Conservation (phyloP, 2,329 filamentous ascomycete genomes). For the Exophiala lecanii-corni region DNA sequence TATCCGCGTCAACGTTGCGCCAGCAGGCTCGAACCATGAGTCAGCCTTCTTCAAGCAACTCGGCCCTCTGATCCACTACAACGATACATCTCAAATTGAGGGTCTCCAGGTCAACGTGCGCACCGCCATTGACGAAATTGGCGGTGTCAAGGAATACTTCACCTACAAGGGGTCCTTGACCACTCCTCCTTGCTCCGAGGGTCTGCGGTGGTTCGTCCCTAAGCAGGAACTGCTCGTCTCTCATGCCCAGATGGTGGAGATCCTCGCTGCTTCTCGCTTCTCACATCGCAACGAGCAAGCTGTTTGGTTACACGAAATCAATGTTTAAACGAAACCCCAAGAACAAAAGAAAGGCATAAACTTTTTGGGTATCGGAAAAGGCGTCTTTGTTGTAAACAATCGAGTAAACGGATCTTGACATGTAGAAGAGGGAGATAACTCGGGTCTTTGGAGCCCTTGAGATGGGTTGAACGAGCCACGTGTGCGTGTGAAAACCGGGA, state of each 20-base stretch:
- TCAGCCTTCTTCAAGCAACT: conserved; percentile 38
- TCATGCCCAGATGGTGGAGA: conserved; percentile 45
- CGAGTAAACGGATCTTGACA: too few species aligned
- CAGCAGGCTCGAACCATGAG: conserved; percentile 6
- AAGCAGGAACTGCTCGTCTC: conserved; percentile 37
- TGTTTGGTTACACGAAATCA: conserved; percentile 45
- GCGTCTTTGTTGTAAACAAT: too few species aligned
- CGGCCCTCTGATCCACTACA: conserved; percentile 35
- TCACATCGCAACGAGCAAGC: conserved; percentile 43
- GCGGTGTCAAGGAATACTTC: conserved; percentile 32
- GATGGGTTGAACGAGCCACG: too few species aligned
- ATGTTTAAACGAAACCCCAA: conserved; percentile 34
- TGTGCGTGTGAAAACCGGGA: too few species aligned
- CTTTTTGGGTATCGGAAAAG: too few species aligned
- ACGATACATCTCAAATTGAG: conserved; percentile 29
- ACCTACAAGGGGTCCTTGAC: conserved; percentile 58
- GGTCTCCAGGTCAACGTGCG: conserved; percentile 18
- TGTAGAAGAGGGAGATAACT: too few species aligned
- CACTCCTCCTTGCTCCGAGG: conserved; percentile 58
- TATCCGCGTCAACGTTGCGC: conserved; percentile 40
- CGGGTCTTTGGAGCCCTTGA: too few species aligned
- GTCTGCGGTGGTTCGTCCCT: conserved; percentile 46
- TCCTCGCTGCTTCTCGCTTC: conserved; percentile 44
- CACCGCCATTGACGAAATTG: conserved; percentile 20
- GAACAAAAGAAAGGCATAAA: too few species aligned